These are phyloP conservation scores for Sicyos edulis DNA, from an alignment of 306 rosid species.

Conservation along the genomic window DNA sequence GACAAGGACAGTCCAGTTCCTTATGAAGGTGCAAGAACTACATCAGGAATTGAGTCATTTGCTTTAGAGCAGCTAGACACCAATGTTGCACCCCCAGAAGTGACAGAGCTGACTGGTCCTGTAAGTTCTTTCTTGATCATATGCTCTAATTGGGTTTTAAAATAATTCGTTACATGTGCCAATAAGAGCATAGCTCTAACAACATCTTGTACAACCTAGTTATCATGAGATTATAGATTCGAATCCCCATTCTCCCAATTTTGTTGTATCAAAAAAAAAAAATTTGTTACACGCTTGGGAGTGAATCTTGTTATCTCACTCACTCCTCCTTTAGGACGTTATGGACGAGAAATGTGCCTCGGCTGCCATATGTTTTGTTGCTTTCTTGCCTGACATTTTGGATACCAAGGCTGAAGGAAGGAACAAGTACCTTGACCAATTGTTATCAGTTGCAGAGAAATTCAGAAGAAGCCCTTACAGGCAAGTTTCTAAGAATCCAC, in stretches of 20 bases:
- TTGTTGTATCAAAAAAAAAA: too few species aligned
- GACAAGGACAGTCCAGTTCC: conserved; percentile 84
- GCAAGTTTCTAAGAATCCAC: conserved; percentile 29
- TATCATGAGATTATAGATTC: too few species aligned
- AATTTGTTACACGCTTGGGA: not conserved
- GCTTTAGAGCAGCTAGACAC: conserved; percentile 79
- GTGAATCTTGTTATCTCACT: conserved; percentile 21
- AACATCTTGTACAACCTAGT: too few species aligned
- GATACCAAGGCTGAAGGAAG: conserved; percentile 98
- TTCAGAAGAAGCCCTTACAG: conserved; percentile 89
- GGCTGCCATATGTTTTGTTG: conserved; percentile 89
- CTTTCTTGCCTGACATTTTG: conserved; percentile 95
- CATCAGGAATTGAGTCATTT: conserved; percentile 80
- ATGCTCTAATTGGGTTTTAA: not conserved
- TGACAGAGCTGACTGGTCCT: conserved; percentile 68
- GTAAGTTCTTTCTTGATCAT: conserved; percentile 39
- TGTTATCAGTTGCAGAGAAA: conserved; percentile 82
- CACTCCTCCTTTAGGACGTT: conserved; percentile 44
- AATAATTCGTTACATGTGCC: conserved; percentile 6
- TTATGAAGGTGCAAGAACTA: conserved; percentile 84
- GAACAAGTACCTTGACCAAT: conserved; percentile 67
- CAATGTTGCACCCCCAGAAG: conserved; percentile 85
- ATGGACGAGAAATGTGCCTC: conserved; percentile 92
- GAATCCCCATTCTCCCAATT: too few species aligned
- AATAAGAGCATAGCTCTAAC: too few species aligned